Evolutionary conservation across 202 grass and related monocot genomes (phyloP).

Genomic region (Brachypodium distachyon): DNA sequence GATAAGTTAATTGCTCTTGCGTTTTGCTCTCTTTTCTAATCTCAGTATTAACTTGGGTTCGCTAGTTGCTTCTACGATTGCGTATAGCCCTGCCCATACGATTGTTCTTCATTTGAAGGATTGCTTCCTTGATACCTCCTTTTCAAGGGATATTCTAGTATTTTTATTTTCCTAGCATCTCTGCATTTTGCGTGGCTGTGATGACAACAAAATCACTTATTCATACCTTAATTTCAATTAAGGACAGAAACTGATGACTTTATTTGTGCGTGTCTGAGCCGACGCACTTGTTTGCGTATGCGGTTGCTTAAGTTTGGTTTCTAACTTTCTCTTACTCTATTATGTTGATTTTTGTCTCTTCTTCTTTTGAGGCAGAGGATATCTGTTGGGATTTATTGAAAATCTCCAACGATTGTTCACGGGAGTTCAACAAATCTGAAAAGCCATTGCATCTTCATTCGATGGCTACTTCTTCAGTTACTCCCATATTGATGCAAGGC

Average conservation of each 20-base stretch:
- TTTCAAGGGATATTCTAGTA: neutral
- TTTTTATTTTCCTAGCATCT: neutral
- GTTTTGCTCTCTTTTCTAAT: neutral
- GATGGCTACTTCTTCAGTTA: neutral
- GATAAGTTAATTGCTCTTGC: neutral
- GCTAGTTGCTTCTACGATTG: neutral
- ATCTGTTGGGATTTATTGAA: neutral
- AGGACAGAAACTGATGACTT: constrained; percentile 47
- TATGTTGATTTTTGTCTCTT: neutral
- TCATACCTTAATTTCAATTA: constrained; percentile 36
- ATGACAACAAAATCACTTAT: constrained; percentile 40
- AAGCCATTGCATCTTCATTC: neutral
- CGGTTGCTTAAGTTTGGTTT: neutral
- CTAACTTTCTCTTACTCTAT: neutral
- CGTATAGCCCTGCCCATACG: neutral
- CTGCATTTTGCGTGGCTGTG: constrained; percentile 28
- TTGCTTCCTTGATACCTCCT: neutral
- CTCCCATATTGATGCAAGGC: neutral
- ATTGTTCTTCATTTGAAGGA: neutral
- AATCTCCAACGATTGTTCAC: neutral
- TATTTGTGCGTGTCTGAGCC: constrained; percentile 84
- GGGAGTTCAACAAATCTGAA: neutral
- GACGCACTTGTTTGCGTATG: neutral
- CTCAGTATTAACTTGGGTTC: neutral
- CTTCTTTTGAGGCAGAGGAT: too few relatives aligned